phyloP scores from a whole-genome alignment of 78 protist genomes.

The Planoprotostelium fungivorum region DNA sequence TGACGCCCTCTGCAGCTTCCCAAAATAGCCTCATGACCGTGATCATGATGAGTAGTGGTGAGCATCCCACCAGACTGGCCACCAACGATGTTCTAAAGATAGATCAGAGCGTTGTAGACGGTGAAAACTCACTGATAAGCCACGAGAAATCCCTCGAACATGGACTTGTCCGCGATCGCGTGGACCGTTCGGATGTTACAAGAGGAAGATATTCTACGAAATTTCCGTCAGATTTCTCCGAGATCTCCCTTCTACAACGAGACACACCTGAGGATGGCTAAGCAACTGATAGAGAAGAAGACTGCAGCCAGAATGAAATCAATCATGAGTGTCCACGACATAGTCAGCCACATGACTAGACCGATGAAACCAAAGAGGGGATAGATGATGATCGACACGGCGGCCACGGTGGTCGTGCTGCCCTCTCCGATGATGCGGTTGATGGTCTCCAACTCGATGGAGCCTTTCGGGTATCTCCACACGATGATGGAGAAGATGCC shows the following conservation, averaged over 20 bases:
- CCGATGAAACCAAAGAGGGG: neutral
- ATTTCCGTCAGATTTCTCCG: neutral
- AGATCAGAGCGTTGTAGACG: neutral
- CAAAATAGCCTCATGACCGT: neutral
- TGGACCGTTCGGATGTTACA: neutral
- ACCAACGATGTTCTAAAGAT: neutral
- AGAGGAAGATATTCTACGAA: neutral
- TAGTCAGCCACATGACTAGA: neutral
- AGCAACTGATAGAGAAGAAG: neutral
- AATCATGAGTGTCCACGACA: neutral
- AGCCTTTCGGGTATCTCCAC: neutral
- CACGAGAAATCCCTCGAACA: neutral
- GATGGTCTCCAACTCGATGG: neutral
- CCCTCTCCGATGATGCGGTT: neutral
- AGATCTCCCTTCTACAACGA: neutral
- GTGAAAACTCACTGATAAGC: neutral
- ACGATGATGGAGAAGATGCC: neutral
- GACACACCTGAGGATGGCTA: neutral
- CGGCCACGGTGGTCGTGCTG: neutral
- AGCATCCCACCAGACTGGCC: neutral
- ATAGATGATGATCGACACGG: neutral
- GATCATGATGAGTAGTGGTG: neutral
- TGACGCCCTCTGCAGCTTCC: neutral
- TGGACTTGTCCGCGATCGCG: neutral
- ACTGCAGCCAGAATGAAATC: neutral